Percentiles rank a stretch among this genome's conserved stretches.
phyloP scores from a whole-genome alignment of 495 filamentous ascomycete species.

The Penicillium flavigenum region DNA sequence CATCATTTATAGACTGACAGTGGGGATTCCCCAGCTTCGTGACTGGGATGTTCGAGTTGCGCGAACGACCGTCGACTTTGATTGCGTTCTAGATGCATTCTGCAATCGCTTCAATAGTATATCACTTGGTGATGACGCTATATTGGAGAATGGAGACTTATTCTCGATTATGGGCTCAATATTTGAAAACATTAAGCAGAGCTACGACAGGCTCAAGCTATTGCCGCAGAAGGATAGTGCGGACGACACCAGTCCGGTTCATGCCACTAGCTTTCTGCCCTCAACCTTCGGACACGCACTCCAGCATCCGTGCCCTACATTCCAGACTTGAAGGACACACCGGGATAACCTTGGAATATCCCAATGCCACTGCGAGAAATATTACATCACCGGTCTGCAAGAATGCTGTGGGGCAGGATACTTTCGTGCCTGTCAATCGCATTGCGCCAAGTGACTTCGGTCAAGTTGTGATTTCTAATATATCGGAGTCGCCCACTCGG shows the following conservation, averaged over 20 bases:
- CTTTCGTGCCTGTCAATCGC: too few species aligned
- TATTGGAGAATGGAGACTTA: conserved; percentile 1
- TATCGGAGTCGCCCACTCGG: too few species aligned
- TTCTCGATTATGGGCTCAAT: neutral
- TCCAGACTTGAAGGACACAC: neutral
- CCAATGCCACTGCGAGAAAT: neutral
- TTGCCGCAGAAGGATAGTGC: conserved; percentile 4
- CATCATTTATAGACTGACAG: neutral
- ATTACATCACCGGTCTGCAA: too few species aligned
- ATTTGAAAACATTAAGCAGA: neutral
- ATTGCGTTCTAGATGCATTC: neutral
- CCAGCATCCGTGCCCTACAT: neutral
- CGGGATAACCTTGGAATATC: neutral
- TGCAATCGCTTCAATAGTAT: neutral
- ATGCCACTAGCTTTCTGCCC: neutral
- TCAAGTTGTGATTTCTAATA: too few species aligned
- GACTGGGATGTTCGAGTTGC: conserved; percentile 4
- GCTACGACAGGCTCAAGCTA: neutral
- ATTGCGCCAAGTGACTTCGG: too few species aligned
- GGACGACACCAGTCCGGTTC: neutral
- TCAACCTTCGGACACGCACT: neutral
- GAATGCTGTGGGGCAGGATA: too few species aligned
- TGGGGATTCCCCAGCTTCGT: neutral
- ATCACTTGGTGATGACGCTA: neutral
- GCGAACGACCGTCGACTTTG: conserved; percentile 1